Conservation (phyloP, 2,329 filamentous ascomycete genomes). For the Phyllosticta citriasiana region DNA sequence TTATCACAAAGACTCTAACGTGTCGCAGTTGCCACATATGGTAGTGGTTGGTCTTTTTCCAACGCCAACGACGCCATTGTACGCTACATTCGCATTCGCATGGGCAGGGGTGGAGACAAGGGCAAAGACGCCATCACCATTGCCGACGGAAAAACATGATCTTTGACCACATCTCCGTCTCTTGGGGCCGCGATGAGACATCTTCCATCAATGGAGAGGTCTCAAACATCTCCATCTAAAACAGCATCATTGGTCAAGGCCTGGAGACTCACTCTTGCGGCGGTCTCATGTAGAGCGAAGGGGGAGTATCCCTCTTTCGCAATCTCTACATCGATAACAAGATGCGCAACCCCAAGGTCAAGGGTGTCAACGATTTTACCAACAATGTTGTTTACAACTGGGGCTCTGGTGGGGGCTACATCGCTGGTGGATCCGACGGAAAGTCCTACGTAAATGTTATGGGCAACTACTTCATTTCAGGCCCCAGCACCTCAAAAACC, state of each 20-base stretch:
- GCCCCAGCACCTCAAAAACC: conserved; percentile 39
- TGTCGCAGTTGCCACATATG: conserved; percentile 39
- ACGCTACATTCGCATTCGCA: conserved; percentile 46
- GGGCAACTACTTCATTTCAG: conserved; percentile 49
- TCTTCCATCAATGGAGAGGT: conserved; percentile 41
- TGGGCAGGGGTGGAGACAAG: conserved; percentile 41
- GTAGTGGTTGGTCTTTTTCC: conserved; percentile 44
- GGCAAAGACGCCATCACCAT: conserved; percentile 47
- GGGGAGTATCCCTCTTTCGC: conserved; percentile 42
- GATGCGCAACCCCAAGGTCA: conserved; percentile 48
- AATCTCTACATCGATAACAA: conserved; percentile 50
- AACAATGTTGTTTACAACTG: conserved; percentile 47
- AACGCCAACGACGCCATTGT: conserved; percentile 45
- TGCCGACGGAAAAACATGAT: conserved; percentile 45
- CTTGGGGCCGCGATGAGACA: conserved; percentile 48
- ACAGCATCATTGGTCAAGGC: conserved; percentile 45
- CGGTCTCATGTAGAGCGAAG: conserved; percentile 40
- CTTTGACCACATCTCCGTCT: conserved; percentile 45
- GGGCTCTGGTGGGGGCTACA: conserved; percentile 45
- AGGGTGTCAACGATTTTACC: conserved; percentile 46
- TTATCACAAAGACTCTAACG: not conserved
- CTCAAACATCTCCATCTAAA: conserved; percentile 41
- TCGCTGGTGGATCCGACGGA: conserved; percentile 41
- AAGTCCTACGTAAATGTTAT: conserved; percentile 43
- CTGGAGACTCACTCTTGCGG: conserved; percentile 45